Evolutionary conservation across 768 basidiomycete species (phyloP).

Genomic region (Tubosaeta sp.): DNA sequence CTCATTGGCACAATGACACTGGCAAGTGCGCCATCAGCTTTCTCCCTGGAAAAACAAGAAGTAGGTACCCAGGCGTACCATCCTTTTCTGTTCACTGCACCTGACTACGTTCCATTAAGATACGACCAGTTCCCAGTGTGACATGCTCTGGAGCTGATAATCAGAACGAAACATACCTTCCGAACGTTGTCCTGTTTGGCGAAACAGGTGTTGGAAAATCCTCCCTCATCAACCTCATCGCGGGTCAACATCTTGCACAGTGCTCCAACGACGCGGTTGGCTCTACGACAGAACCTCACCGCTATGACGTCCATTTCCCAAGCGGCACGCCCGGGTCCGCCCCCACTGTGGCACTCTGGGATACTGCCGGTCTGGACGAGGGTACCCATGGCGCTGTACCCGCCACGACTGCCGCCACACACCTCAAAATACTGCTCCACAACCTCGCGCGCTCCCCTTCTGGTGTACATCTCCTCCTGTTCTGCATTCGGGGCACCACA

Average conservation of each 20-base stretch:
- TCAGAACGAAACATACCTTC: not conserved
- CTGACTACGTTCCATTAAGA: not conserved
- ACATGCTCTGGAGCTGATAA: not conserved
- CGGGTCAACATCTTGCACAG: not conserved
- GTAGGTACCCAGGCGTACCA: not conserved
- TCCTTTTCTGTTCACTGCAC: not conserved
- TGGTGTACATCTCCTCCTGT: slow-evolving; percentile 1
- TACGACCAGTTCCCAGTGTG: not conserved
- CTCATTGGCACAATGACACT: not conserved
- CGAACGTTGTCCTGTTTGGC: not conserved
- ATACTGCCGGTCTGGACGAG: slow-evolving; percentile 4
- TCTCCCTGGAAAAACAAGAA: not conserved
- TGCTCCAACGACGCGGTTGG: slow-evolving; percentile 4
- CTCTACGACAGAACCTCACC: not conserved
- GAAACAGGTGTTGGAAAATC: slow-evolving; percentile 4
- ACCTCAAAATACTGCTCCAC: not conserved
- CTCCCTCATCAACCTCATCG: slow-evolving; percentile 1
- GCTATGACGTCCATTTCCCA: not conserved
- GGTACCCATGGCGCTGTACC: not conserved
- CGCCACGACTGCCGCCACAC: not conserved
- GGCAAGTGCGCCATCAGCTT: not conserved
- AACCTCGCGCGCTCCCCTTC: not conserved
- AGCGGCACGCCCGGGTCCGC: not conserved
- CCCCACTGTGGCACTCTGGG: not conserved
- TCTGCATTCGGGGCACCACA: slow-evolving; percentile 4